phyloP scores from a whole-genome alignment of 352 stramenopile genomes.

The Nannochloropsis limnetica region DNA sequence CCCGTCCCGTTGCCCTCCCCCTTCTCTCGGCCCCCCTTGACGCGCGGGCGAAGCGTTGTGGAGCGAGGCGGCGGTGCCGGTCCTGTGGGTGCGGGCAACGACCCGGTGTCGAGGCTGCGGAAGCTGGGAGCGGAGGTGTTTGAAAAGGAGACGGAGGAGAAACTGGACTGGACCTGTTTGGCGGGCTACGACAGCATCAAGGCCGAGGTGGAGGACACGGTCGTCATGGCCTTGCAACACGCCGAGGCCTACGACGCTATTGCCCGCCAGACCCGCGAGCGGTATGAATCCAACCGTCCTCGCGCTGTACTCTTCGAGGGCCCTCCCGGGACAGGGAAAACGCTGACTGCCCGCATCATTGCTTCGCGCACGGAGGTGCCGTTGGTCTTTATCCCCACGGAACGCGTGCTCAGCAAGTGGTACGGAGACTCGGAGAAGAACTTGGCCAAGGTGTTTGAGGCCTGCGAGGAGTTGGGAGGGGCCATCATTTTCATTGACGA shows the following conservation, averaged over 20 bases:
- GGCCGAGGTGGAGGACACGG: constrained; percentile 77
- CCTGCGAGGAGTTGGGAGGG: constrained; percentile 72
- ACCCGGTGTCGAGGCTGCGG: constrained; percentile 36
- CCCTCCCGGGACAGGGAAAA: constrained; percentile 83
- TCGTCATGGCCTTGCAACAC: constrained; percentile 78
- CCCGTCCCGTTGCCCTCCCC: neutral
- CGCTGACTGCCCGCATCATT: constrained; percentile 81
- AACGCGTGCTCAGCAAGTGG: constrained; percentile 84
- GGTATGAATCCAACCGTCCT: constrained; percentile 74
- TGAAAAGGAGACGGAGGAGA: constrained; percentile 41
- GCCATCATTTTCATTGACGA: constrained; percentile 89
- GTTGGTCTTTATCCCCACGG: constrained; percentile 82
- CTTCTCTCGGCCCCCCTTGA: neutral
- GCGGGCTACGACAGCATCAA: constrained; percentile 78
- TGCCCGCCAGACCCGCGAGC: constrained; percentile 70
- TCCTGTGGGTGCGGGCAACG: neutral
- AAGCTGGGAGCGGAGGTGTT: constrained; percentile 47
- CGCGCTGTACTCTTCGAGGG: constrained; percentile 80
- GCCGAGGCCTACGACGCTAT: constrained; percentile 78
- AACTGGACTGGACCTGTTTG: constrained; percentile 54
- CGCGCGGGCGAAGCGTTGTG: neutral
- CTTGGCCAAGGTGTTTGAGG: constrained; percentile 81
- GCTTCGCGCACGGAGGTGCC: constrained; percentile 75
- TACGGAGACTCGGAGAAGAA: constrained; percentile 88
- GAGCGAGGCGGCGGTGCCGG: neutral